These are phyloP conservation scores for Globisporangium cylindrosporum DNA, from an alignment of 352 stramenopile genomes.

Conservation along the genomic window DNA sequence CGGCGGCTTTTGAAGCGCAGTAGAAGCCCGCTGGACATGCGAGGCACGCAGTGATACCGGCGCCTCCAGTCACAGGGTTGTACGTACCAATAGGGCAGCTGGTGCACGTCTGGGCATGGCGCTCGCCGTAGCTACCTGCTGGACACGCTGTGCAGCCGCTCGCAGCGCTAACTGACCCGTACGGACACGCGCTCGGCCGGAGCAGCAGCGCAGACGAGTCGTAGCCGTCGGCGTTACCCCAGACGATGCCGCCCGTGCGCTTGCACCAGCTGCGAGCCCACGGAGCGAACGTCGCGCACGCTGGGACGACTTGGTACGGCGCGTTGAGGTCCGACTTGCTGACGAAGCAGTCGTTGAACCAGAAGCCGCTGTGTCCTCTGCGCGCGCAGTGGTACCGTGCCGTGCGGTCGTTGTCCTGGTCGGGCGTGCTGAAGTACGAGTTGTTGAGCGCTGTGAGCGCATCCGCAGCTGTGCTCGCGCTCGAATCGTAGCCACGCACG, in stretches of 20 bases:
- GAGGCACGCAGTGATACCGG: slow-evolving; percentile 28
- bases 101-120: slow-evolving; percentile 28
- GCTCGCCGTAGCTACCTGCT: slow-evolving; percentile 37
- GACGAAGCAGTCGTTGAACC: slow-evolving; percentile 45
- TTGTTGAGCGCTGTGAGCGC: slow-evolving; percentile 44
- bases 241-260: slow-evolving; percentile 44
- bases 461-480: slow-evolving; percentile 37
- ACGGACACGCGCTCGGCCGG: slow-evolving; percentile 34
- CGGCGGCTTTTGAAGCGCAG: slow-evolving; percentile 24
- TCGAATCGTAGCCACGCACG: slow-evolving; percentile 33
- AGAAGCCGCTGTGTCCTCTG: slow-evolving; percentile 50
- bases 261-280: slow-evolving; percentile 54
- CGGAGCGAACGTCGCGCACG: slow-evolving; percentile 37
- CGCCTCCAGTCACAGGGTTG: slow-evolving; percentile 28
- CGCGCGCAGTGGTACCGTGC: slow-evolving; percentile 45
- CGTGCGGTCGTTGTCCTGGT: slow-evolving; percentile 51
- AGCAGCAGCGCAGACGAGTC: slow-evolving; percentile 45
- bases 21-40: slow-evolving; percentile 43
- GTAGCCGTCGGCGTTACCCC: slow-evolving; percentile 50
- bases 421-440: slow-evolving; percentile 56
- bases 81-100: slow-evolving; percentile 47
- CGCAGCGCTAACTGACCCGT: slow-evolving; percentile 21
- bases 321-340: slow-evolving; percentile 51
- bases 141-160: slow-evolving; percentile 31
- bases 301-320: slow-evolving; percentile 41